Base-by-base conservation (phyloP, 768 basidiomycete species). In the Megacollybia marginata region DNA sequence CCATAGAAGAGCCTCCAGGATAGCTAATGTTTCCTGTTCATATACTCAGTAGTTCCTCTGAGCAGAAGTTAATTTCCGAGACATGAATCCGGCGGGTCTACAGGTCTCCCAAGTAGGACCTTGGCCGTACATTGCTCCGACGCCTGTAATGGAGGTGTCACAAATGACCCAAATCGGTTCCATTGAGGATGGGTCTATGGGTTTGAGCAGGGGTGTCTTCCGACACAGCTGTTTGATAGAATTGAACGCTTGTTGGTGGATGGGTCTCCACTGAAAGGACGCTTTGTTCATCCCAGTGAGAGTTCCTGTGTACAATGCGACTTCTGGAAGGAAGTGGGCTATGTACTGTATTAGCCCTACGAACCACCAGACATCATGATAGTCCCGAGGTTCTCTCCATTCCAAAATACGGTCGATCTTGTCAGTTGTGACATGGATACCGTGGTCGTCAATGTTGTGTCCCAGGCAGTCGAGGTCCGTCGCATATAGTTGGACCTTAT, bases 401-500 rank as follows among this genome's bases (percentile, higher is more conserved):
- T 67, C 54, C 0, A 58, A 32, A 48, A 55, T 55, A 8, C 48
- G 44, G 2, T 31, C 49, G 52, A 68, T 53, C 47, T 69, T 70
- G 48, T 67, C 60, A 0, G 53, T 10, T 32, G 68, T 62, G 1
- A 59, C 57, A 33, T 62, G 59, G 0, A 70, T 43, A 0, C 69
- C 66, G 0, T 54, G 13, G 13, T 64, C 57, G 48, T 66, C 61
- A 5, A 70, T 62, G 0, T 60, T 12, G 47, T 65, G 66, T 0
- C 69, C 66, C 0, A 69, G 59, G 34, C 57, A 63, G 18, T 66
- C 56, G 52, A 69, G 52, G 0, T 31, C 10, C 9, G 44, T 18
- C 0, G 58, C 48, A 38, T 59, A 63, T 2, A 65, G 31, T 2
- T 71, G 57, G 16, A 61, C 62, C 51, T 73, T 74, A n/a, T 54